A percentile compares a stretch with the other conserved stretches of the same genome.
These are phyloP conservation scores for Podaxis pistillaris DNA, from an alignment of 768 basidiomycete genomes.

Conservation along the genomic window DNA sequence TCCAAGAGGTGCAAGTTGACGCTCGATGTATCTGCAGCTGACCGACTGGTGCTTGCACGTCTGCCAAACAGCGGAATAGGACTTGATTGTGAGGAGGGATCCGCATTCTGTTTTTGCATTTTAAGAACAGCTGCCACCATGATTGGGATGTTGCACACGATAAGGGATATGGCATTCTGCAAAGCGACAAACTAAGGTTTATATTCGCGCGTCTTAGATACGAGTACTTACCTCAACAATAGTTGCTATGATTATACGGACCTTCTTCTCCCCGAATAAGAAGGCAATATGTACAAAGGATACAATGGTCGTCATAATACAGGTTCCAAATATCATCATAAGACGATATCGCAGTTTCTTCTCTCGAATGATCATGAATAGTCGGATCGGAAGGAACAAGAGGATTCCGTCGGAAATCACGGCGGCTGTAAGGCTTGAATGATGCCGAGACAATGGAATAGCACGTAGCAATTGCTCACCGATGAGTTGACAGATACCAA, in stretches of 20 bases:
- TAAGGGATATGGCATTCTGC: slow-evolving; percentile 1
- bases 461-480: not conserved
- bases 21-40: not conserved
- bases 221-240: slow-evolving; percentile 37
- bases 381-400: slow-evolving; percentile 40
- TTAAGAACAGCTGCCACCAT: not conserved
- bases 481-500: slow-evolving; percentile 1
- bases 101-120: not conserved
- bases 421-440: not conserved
- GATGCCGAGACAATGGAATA: no score
- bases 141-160: slow-evolving; percentile 9
- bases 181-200: not conserved
- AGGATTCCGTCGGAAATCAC: slow-evolving; percentile 44
- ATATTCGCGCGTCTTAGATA: not conserved
- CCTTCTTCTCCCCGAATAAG: slow-evolving; percentile 31
- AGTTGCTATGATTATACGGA: slow-evolving; percentile 34
- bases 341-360: slow-evolving; percentile 36
- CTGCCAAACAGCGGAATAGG: not conserved
- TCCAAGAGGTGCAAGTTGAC: not conserved
- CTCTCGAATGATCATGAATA: slow-evolving; percentile 43
- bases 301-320: slow-evolving; percentile 45
- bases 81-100: not conserved
- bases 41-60: not conserved
- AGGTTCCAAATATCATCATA: slow-evolving; percentile 54
- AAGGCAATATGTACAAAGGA: slow-evolving; percentile 44